Conservation (phyloP, 1,139 yeast species). For the Saccharomyces pastorianus region DNA sequence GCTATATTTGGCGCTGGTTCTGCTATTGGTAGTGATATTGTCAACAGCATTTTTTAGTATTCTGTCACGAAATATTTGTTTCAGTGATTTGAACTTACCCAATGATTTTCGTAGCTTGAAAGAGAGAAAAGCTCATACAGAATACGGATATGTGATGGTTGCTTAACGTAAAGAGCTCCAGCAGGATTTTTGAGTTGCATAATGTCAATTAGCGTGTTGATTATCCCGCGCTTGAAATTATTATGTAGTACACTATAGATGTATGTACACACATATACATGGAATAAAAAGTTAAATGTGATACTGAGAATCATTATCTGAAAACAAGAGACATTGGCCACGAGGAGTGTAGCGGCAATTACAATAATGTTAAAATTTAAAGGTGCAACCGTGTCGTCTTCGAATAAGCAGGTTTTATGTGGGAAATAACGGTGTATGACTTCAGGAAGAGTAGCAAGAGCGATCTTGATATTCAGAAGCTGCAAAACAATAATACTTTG, state of each 20-base stretch:
- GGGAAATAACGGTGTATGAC: neutral
- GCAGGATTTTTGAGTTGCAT: neutral
- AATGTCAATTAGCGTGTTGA: neutral
- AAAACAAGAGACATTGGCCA: neutral
- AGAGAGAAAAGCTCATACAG: neutral
- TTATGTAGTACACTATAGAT: neutral
- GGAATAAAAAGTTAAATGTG: neutral
- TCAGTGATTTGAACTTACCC: neutral
- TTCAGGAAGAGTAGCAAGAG: too few relatives aligned
- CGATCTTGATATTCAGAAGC: neutral
- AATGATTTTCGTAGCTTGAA: neutral
- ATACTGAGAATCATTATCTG: neutral
- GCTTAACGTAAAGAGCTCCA: neutral
- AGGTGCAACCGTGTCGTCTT: neutral
- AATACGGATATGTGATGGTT: neutral
- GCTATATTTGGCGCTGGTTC: slow-evolving; percentile 97
- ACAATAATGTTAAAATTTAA: neutral
- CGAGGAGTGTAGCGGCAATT: neutral
- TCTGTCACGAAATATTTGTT: neutral
- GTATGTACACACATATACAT: neutral
- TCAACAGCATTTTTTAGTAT: slow-evolving; percentile 63
- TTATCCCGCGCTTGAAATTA: neutral
- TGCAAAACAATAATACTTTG: neutral
- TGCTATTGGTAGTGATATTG: slow-evolving; percentile 74
- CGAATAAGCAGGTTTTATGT: neutral